phyloP scores from a whole-genome alignment of 2,329 filamentous ascomycete species.

The Pseudopithomyces maydicus region DNA sequence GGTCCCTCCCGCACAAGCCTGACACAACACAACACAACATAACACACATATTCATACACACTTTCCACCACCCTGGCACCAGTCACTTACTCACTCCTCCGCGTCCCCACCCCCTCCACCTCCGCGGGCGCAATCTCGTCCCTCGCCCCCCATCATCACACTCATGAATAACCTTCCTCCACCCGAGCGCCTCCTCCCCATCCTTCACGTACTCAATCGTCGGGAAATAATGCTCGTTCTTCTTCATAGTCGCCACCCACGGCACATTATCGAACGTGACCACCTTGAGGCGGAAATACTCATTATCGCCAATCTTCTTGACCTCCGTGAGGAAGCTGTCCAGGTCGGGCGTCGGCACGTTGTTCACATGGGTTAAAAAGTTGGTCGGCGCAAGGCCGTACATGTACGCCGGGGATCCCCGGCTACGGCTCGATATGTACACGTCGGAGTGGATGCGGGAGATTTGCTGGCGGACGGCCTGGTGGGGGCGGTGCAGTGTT shows the following conservation, averaged over 20 bases:
- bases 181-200: conserved; percentile 55
- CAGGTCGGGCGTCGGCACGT: conserved; percentile 80
- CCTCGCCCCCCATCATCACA: conserved; percentile 47
- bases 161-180: conserved; percentile 63
- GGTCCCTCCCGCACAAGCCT: too few relatives aligned
- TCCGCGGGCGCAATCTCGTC: conserved; percentile 32
- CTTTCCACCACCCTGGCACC: too few relatives aligned
- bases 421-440: conserved; percentile 80
- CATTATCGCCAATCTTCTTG: conserved; percentile 90
- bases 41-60: too few relatives aligned
- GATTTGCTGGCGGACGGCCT: conserved; percentile 96
- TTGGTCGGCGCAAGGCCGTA: conserved; percentile 95
- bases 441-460: conserved; percentile 95
- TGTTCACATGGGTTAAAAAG: conserved; percentile 96
- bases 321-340: conserved; percentile 81
- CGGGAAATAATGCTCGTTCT: conserved; percentile 94
- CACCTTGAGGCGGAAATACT: conserved; percentile 96
- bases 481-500: conserved; percentile 89
- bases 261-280: conserved; percentile 98
- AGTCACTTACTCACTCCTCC: neutral
- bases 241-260: conserved; percentile 99
- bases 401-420: conserved; percentile 42
- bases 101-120: neutral
- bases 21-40: too few relatives aligned
- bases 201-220: conserved; percentile 70